Percentiles rank a stretch among this genome's conserved stretches.
phyloP scores from a whole-genome alignment of 257 asterid species.

The Echium plantagineum region DNA sequence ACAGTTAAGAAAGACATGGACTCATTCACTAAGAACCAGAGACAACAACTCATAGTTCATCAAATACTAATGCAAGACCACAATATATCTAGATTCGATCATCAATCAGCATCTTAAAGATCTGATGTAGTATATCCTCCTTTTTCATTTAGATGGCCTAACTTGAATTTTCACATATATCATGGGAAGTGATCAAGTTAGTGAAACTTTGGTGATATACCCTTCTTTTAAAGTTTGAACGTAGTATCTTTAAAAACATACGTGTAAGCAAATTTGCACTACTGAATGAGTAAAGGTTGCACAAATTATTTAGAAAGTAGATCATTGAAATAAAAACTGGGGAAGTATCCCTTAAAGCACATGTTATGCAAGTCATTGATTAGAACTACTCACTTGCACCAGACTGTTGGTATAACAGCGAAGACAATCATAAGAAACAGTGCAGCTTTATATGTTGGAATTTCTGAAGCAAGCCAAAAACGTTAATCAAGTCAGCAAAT shows the following conservation, averaged over 20 bases:
- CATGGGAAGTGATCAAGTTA: too few relatives aligned
- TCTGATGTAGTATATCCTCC: slow-evolving; percentile 29
- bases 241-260: too few relatives aligned
- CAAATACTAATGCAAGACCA: slow-evolving; percentile 18
- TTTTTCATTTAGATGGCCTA: slow-evolving; percentile 1
- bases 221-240: neutral
- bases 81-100: slow-evolving; percentile 39
- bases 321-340: neutral
- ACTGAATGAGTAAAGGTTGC: neutral
- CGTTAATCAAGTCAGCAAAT: slow-evolving; percentile 4
- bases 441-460: slow-evolving; percentile 48
- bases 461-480: slow-evolving; percentile 4
- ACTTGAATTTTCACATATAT: too few relatives aligned
- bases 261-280: neutral
- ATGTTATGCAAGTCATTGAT: neutral
- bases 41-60: neutral
- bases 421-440: slow-evolving; percentile 53
- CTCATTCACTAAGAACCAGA: neutral
- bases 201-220: too few relatives aligned
- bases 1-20: neutral
- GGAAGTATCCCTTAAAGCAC: neutral
- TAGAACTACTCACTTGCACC: slow-evolving; percentile 59
- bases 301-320: too few relatives aligned
- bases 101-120: slow-evolving; percentile 64
- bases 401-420: slow-evolving; percentile 78